Base-by-base conservation (phyloP, 2,329 filamentous ascomycete species). In the Tolypocladium endophyticum region DNA sequence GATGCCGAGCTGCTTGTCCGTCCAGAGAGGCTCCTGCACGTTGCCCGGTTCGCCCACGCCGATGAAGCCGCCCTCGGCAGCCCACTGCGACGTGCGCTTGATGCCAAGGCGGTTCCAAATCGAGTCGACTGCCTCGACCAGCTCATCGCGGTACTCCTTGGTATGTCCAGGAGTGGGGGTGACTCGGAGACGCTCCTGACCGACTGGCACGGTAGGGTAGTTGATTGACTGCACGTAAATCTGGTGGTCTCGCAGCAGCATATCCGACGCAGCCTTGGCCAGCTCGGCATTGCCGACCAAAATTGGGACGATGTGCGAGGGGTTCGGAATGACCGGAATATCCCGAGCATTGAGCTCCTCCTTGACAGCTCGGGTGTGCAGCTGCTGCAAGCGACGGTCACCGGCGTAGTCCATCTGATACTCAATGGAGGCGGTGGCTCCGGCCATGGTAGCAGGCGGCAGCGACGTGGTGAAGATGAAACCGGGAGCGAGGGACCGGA, bases 151-250 rank as follows among this genome's bases (percentile, higher is more conserved):
- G 76, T 89, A 91, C 66, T 90, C 85, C 75, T 88, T 88, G 59
- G 84, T 85, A 73, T 99, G 94, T 52, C 94, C 94, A 0, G 94
- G 94, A 1, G 94, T 99, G 0, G 94, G 94, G 1, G 94, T 99
- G 73, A 99, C 91, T 65, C 94, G 89, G 60, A 99, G 87, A 61
- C 94, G 87, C 76, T 99, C 94, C 79, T 99, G 92, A n/a, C 94
- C 94, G 8, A 96, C 91, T 2, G 94, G 94, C 3, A 99, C 94
- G 57, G 94, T 99, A 2, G 94, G 94, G 76, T 97, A 97, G 79
- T 99, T 99, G 82, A 99, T 97, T 59, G 91, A 92, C 77, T 99
- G 94, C 33, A 99, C 94, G 72, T 99, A 99, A 71, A 99, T 97
- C 62, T 87, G 85, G 79, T 96, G 89, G 66, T 96, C 88, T 66